These are phyloP conservation scores for Candida buenavistaensis DNA, from an alignment of 1,139 yeast genomes.

Conservation along the genomic window DNA sequence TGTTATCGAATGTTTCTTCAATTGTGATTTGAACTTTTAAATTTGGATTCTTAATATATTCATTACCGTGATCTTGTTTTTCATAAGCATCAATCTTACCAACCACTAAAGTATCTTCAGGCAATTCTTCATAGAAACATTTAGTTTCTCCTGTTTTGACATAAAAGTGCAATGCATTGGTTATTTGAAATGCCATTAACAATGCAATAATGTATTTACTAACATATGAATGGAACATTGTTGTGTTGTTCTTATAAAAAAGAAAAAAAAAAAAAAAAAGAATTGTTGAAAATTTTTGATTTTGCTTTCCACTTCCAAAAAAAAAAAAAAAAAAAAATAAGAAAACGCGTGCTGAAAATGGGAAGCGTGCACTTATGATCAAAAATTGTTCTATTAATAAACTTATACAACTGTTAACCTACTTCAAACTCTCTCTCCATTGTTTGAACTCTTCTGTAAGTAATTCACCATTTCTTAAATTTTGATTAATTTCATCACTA, in stretches of 20 bases:
- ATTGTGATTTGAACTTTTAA: conserved; percentile 43
- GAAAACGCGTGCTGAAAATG: too few relatives aligned
- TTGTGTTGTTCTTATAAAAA: too few relatives aligned
- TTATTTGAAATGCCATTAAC: conserved; percentile 17
- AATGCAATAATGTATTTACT: conserved; percentile 4
- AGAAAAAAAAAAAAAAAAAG: too few relatives aligned
- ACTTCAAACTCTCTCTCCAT: conserved; percentile 51
- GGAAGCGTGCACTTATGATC: too few relatives aligned
- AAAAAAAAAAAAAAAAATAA: too few relatives aligned
- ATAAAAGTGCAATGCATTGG: conserved; percentile 45
- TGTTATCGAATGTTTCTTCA: conserved; percentile 50
- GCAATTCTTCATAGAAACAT: conserved; percentile 49
- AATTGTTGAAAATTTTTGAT: too few relatives aligned
- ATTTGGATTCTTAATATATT: conserved; percentile 30
- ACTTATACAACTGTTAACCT: too few relatives aligned
- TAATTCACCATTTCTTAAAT: conserved; percentile 38
- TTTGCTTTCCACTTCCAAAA: too few relatives aligned
- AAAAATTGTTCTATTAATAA: too few relatives aligned
- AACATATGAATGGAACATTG: conserved; percentile 2
- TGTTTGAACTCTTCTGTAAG: conserved; percentile 55
- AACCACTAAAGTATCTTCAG: conserved; percentile 42
- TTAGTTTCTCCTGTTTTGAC: conserved; percentile 45
- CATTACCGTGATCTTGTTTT: conserved; percentile 28
- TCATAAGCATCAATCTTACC: conserved; percentile 48
- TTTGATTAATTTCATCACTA: conserved; percentile 25